Conservation (phyloP, 2,329 filamentous ascomycete genomes). For the Aspergillus bombycis region DNA sequence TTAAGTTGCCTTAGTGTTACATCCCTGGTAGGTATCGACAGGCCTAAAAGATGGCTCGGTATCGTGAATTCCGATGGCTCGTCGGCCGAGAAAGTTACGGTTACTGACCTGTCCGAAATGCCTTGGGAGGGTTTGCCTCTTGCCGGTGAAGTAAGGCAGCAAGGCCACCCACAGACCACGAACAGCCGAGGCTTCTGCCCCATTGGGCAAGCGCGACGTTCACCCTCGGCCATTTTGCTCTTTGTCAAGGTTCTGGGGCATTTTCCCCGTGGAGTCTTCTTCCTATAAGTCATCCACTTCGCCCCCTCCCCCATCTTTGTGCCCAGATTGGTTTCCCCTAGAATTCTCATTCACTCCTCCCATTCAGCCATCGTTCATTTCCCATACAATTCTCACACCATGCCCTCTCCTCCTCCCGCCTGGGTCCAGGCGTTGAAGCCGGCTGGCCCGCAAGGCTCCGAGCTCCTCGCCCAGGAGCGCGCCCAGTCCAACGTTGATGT, state of each 20-base stretch:
- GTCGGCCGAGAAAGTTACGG: background rate
- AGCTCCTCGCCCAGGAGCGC: slow-evolving; percentile 71
- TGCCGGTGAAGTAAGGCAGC: background rate
- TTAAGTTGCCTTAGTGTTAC: slow-evolving; percentile 5
- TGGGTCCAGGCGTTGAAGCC: slow-evolving; percentile 71
- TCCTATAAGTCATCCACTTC: slow-evolving; percentile 1
- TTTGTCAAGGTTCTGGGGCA: background rate
- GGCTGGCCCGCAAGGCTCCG: slow-evolving; percentile 67
- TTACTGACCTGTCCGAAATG: background rate
- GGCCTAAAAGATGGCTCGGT: background rate
- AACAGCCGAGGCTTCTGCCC: slow-evolving; percentile 1
- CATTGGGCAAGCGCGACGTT: slow-evolving; percentile 2
- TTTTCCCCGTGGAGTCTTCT: slow-evolving; percentile 8
- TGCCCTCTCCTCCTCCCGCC: slow-evolving; percentile 53
- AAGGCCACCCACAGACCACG: background rate
- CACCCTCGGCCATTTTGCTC: slow-evolving; percentile 1
- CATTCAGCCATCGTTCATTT: background rate
- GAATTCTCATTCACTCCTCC: background rate
- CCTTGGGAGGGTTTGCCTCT: background rate
- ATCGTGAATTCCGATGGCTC: background rate
- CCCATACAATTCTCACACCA: slow-evolving; percentile 20
- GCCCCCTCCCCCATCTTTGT: background rate
- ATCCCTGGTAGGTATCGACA: background rate
- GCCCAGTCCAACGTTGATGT: slow-evolving; percentile 68
- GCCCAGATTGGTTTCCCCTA: background rate